Conservation (phyloP, 2,329 filamentous ascomycete species). For the Colletotrichum zoysiae region DNA sequence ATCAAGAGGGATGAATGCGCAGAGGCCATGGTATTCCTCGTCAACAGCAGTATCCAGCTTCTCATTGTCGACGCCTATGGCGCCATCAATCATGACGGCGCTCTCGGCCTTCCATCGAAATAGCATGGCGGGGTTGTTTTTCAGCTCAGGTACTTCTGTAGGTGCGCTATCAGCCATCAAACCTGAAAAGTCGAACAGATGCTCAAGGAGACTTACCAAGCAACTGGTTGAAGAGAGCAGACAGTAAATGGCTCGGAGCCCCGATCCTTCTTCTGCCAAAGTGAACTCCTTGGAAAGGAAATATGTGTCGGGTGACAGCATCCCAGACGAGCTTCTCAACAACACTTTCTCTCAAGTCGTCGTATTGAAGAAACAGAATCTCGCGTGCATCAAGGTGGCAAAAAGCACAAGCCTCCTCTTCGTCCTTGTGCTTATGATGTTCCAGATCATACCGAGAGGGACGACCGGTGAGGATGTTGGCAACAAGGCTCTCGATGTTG, state of each 20-base stretch:
- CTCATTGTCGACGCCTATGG: too few relatives aligned
- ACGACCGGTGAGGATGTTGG: not conserved
- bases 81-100: too few relatives aligned
- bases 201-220: not conserved
- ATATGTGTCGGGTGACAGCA: not conserved
- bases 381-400: too few relatives aligned
- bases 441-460: not conserved
- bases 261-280: not conserved
- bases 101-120: too few relatives aligned
- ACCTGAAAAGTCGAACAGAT: too few relatives aligned
- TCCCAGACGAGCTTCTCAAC: constrained; percentile 12
- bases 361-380: not conserved
- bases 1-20: fast-evolving
- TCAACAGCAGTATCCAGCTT: not conserved
- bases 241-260: not conserved
- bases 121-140: too few relatives aligned
- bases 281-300: not conserved
- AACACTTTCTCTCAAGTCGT: not conserved
- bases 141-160: not conserved
- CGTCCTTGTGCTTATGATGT: not conserved
- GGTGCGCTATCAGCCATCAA: not conserved
- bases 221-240: not conserved
- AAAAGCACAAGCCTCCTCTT: not conserved
- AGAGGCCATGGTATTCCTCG: not conserved
- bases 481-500: not conserved